Evolutionary conservation across 495 filamentous ascomycete species (phyloP), one percentile per base, ranked within the genome.

Genomic region (Talaromyces adpressus): DNA sequence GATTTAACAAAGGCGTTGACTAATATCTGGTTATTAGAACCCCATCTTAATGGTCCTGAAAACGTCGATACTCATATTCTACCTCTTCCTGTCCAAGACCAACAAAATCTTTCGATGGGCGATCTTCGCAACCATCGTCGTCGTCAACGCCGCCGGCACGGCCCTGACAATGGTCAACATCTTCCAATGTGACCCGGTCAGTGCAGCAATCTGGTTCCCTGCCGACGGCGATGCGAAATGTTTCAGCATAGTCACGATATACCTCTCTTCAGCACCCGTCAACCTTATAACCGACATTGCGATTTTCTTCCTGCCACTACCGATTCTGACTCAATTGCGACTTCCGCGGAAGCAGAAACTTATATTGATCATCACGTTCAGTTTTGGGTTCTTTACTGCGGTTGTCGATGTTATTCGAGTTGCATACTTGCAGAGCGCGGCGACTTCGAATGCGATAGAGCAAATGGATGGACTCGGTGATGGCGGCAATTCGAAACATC

Each of bases 31-130:
- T n/a, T 11, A 45, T 23, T 64, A 96, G 91, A 95, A 97, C 70
- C 92, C 93, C 12, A 89, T 91, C 4, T 82, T 97, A 61, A 81
- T 81, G 79, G 70, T 75, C 41, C 71, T 91, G 57, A 98, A 97
- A 75, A 91, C 91, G 4, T 93, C 91, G n/a, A 91, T 98, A 66
- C 82, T 96, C 57, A 75, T 93, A 63, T 97, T 95, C 72, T 96
- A 91, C 76, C 81, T 96, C 30, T 86, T 88, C 34, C 76, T 96
- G 58, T 88, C 91, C 6, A 87, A 85, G 67, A 87, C 87, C 34
- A 87, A 92, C 49, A 87, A 87, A 66, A 75, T 91, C 32, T 86
- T 92, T 68, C 83, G 85, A 65, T 84, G 85, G 75, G 81, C 84
- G 2, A 91, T 88, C 23, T 89, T 89, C 77, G 79, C 78, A 18